Percentiles rank a stretch among this genome's conserved stretches.
Conservation (phyloP, 495 filamentous ascomycete genomes). For the Penicillium cinerascens region DNA sequence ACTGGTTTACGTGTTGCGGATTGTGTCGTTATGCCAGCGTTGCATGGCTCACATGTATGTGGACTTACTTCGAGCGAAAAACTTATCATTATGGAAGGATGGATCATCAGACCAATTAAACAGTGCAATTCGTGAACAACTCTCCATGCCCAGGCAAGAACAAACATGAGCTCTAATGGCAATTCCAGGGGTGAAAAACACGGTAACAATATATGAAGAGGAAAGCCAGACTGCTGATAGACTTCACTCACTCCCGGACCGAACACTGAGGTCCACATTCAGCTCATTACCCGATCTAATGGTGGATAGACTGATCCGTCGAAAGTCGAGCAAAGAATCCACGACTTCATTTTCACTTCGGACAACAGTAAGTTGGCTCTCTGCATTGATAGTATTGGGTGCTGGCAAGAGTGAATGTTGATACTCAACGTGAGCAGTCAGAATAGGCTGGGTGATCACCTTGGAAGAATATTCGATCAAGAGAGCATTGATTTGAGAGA, state of each 20-base stretch:
- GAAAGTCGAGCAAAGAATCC: neutral
- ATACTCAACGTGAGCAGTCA: constrained; percentile 19
- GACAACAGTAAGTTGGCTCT: constrained; percentile 18
- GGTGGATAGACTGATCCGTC: neutral
- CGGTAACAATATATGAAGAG: neutral
- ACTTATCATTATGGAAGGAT: neutral
- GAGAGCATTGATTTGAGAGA: constrained; percentile 18
- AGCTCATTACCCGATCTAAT: neutral
- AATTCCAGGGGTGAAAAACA: neutral
- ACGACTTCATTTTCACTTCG: neutral
- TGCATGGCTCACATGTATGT: too few relatives aligned
- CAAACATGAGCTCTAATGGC: neutral
- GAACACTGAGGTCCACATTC: neutral
- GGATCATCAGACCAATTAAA: neutral
- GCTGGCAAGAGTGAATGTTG: constrained; percentile 19
- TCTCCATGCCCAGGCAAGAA: neutral
- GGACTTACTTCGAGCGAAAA: neutral
- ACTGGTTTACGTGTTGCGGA: constrained; percentile 53
- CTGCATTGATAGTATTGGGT: constrained; percentile 7
- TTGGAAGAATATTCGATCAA: constrained; percentile 12
- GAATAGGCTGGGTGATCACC: constrained; percentile 10
- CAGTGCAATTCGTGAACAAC: neutral
- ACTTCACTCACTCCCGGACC: neutral
- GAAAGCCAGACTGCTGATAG: neutral
- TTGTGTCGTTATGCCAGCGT: constrained; percentile 52